Conservation (phyloP, 108 stramenopile species). For the Schizochytrium sp. region DNA sequence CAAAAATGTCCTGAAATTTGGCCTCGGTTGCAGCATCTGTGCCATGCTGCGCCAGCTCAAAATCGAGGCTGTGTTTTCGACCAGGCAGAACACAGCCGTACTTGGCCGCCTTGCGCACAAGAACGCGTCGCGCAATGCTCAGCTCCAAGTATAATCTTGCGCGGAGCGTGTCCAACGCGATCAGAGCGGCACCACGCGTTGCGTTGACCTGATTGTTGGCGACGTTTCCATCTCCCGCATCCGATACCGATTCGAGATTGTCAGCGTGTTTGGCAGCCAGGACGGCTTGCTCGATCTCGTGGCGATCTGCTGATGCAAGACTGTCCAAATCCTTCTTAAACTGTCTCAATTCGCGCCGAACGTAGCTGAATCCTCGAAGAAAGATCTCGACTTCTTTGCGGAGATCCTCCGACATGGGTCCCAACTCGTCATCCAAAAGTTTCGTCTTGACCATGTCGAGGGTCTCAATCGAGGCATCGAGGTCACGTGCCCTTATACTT, state of each 20-base stretch:
- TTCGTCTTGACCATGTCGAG: background rate
- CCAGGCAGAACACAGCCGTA: background rate
- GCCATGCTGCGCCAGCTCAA: background rate
- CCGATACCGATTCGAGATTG: too few species aligned
- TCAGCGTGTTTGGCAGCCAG: background rate
- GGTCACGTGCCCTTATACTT: background rate
- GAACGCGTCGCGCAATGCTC: background rate
- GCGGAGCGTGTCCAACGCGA: background rate
- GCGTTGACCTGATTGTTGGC: too few species aligned
- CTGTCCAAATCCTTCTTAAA: background rate
- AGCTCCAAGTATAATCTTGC: background rate
- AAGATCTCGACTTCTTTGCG: background rate
- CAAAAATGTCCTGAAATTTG: background rate
- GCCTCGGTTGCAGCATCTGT: background rate
- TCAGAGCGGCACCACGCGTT: background rate
- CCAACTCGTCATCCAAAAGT: background rate
- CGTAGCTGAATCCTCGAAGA: background rate
- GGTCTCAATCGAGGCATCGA: background rate
- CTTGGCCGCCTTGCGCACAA: background rate
- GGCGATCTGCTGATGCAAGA: background rate
- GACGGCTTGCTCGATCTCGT: background rate
- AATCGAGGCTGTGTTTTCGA: background rate
- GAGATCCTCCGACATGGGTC: background rate
- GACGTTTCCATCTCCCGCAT: too few species aligned
- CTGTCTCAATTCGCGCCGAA: background rate